Percentiles rank a stretch among this genome's conserved stretches.
phyloP scores from a whole-genome alignment of 805 yeast genomes.

The Nakazawaea sp. region DNA sequence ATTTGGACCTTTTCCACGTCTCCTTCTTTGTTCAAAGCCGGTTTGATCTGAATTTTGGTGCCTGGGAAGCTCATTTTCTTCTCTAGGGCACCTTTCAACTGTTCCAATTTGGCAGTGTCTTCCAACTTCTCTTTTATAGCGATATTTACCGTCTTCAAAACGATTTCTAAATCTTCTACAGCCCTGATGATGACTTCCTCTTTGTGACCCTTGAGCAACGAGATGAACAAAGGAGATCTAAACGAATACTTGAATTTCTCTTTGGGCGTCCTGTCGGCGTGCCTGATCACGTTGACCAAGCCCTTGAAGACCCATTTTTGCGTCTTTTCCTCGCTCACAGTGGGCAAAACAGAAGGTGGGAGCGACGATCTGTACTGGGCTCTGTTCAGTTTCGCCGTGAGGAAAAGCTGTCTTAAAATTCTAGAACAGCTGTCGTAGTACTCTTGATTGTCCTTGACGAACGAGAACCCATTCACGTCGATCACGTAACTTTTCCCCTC shows the following conservation, averaged over 20 bases:
- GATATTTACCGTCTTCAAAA: conserved; percentile 72
- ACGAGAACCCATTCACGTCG: conserved; percentile 97
- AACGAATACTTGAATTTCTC: conserved; percentile 96
- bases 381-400: conserved; percentile 48
- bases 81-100: conserved; percentile 75
- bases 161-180: conserved; percentile 77
- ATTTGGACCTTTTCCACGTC: conserved; percentile 93
- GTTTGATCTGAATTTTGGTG: conserved; percentile 92
- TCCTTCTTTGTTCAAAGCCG: conserved; percentile 58
- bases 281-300: conserved; percentile 83
- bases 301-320: conserved; percentile 98
- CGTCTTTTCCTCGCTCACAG: conserved; percentile 45
- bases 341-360: conserved; percentile 19
- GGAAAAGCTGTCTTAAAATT: conserved; percentile 69
- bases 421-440: conserved; percentile 82
- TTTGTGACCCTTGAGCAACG: conserved; percentile 85
- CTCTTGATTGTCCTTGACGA: conserved; percentile 84
- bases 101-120: conserved; percentile 69
- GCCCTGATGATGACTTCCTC: conserved; percentile 95
- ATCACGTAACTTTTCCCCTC: conserved; percentile 86
- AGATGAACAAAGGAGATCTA: conserved; percentile 78
- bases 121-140: conserved; percentile 79
- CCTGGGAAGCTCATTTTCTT: conserved; percentile 91
- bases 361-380: conserved; percentile 29
- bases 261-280: conserved; percentile 98